phyloP scores from a whole-genome alignment of 495 filamentous ascomycete species.

The Pyrenula aspistea region DNA sequence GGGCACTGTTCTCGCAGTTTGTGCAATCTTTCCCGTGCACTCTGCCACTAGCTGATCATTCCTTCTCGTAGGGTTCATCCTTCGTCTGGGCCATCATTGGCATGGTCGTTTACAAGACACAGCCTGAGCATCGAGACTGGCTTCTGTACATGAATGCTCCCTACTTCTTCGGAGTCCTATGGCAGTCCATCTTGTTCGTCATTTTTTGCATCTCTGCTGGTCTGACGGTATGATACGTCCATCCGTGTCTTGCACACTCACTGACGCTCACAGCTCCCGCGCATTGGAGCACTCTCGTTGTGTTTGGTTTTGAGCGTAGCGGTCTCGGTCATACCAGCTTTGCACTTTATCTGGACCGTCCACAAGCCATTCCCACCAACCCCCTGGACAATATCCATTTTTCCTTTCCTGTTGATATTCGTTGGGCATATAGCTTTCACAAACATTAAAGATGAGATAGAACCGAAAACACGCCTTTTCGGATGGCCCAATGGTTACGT shows the following conservation, averaged over 20 bases:
- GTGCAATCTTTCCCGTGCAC: slow-evolving; percentile 2
- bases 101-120: slow-evolving; percentile 11
- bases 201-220: slow-evolving; percentile 22
- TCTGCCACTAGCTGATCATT: not conserved
- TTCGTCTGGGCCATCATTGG: slow-evolving; percentile 19
- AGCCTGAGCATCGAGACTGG: slow-evolving; percentile 15
- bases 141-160: slow-evolving; percentile 15
- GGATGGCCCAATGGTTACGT: not conserved
- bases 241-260: not conserved
- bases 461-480: not conserved
- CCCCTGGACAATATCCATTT: not conserved
- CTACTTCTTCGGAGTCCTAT: slow-evolving; percentile 23
- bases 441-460: not conserved
- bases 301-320: slow-evolving; percentile 6
- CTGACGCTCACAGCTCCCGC: slow-evolving; percentile 21
- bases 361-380: not conserved
- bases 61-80: slow-evolving; percentile 16
- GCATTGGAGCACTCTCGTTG: slow-evolving; percentile 21
- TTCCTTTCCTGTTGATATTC: not conserved
- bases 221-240: slow-evolving; percentile 24
- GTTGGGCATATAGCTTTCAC: not conserved
- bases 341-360: not conserved
- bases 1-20: slow-evolving; percentile 26
- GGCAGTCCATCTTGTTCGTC: slow-evolving; percentile 19
- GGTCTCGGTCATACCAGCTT: not conserved